Evolutionary conservation across 2,329 filamentous ascomycete species (phyloP).

Genomic region (Fusarium pseudocircinatum): DNA sequence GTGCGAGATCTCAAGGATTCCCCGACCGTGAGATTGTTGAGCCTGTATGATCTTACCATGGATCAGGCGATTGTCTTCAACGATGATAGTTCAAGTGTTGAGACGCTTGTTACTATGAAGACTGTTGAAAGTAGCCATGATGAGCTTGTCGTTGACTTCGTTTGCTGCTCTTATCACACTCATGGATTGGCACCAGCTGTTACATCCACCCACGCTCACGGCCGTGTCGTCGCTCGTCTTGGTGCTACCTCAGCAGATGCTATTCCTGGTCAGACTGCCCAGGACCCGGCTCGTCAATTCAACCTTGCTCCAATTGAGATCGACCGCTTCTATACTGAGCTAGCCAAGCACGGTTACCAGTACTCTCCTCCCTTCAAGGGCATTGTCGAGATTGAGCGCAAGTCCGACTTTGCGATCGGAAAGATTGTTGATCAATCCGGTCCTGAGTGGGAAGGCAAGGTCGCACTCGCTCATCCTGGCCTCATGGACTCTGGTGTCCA

Average conservation of each 20-base stretch:
- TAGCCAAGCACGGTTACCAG: conserved; percentile 5
- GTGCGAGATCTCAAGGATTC: neutral
- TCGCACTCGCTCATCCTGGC: neutral
- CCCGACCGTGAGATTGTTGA: neutral
- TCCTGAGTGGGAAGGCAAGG: neutral
- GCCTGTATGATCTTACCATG: conserved; percentile 1
- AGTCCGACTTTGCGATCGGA: conserved; percentile 6
- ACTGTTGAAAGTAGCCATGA: neutral
- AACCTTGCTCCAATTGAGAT: neutral
- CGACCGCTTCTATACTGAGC: conserved; percentile 4
- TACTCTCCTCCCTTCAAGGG: conserved; percentile 2
- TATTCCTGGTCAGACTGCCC: neutral
- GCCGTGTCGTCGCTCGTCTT: neutral
- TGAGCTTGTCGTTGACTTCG: neutral
- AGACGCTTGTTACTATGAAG: conserved; percentile 7
- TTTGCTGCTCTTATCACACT: conserved; percentile 4
- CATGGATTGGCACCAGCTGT: neutral
- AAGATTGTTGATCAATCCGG: neutral
- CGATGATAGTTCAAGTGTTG: neutral
- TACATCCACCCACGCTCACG: neutral
- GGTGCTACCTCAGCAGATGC: neutral
- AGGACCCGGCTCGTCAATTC: neutral
- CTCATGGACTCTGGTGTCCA: conserved; percentile 4
- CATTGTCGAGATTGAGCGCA: conserved; percentile 3
- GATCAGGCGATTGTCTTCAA: conserved; percentile 15